Evolutionary conservation across 495 filamentous ascomycete genomes (phyloP).

Genomic region (Bacidia rubella): DNA sequence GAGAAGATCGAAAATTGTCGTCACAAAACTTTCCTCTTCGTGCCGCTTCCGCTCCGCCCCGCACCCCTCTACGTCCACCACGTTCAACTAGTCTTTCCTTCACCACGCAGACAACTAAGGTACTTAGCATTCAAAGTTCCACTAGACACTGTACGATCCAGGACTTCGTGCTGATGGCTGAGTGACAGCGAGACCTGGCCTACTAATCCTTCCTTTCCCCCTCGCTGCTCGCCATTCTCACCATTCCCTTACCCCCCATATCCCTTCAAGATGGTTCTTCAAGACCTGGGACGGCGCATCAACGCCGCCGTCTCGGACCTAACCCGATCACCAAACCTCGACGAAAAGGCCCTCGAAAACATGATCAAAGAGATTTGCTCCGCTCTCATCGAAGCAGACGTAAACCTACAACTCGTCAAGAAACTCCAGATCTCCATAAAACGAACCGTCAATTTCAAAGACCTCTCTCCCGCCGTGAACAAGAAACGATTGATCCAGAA

Average conservation of each 20-base stretch:
- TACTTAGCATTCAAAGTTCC: too few species aligned
- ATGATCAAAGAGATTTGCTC: conserved; percentile 97
- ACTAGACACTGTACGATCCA: too few species aligned
- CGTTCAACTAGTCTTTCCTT: background rate
- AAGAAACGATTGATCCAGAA: conserved; percentile 98
- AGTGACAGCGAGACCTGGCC: background rate
- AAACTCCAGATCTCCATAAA: conserved; percentile 89
- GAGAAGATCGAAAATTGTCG: background rate
- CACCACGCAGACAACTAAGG: too few species aligned
- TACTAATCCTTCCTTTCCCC: background rate
- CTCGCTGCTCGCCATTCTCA: background rate
- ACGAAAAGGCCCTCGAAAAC: conserved; percentile 95
- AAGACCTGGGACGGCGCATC: conserved; percentile 96
- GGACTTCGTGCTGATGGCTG: too few species aligned
- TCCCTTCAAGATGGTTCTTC: conserved; percentile 68
- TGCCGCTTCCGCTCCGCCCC: background rate
- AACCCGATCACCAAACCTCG: conserved; percentile 78
- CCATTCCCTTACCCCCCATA: background rate
- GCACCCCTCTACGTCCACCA: conserved; percentile 21
- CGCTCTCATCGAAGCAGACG: conserved; percentile 87
- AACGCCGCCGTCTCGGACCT: conserved; percentile 91
- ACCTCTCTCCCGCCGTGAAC: conserved; percentile 75
- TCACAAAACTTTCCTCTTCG: background rate
- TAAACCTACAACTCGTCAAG: conserved; percentile 90
- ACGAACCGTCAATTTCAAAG: conserved; percentile 79